Percentiles rank a stretch among this genome's conserved stretches.
These are phyloP conservation scores for Pulveroboletus sp. DNA, from an alignment of 768 basidiomycete species.

Conservation along the genomic window DNA sequence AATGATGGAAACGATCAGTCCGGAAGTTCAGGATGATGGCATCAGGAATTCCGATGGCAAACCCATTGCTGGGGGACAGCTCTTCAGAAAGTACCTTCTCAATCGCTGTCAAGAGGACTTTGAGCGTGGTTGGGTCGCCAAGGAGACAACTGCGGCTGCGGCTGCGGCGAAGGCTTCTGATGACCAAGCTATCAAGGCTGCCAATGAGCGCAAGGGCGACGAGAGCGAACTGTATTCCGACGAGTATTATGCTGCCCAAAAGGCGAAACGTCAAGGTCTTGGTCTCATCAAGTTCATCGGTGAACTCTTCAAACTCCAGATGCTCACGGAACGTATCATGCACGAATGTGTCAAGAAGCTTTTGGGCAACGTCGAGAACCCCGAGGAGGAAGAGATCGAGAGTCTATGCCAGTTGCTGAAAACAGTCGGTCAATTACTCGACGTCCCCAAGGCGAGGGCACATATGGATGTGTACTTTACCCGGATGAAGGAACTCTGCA, in stretches of 20 bases:
- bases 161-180: conserved; percentile 84
- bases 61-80: conserved; percentile 87
- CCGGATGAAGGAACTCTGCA: conserved; percentile 81
- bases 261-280: conserved; percentile 95
- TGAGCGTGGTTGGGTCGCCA: conserved; percentile 90
- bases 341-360: conserved; percentile 97
- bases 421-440: conserved; percentile 83
- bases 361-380: conserved; percentile 88
- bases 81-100: conserved; percentile 96
- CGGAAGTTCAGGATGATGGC: conserved; percentile 84
- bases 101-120: conserved; percentile 98
- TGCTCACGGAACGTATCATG: conserved; percentile 98
- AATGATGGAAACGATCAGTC: conserved; percentile 92
- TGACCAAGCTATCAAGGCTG: conserved; percentile 75
- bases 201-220: conserved; percentile 55
- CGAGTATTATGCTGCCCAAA: conserved; percentile 94
- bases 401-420: conserved; percentile 89
- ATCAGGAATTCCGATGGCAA: conserved; percentile 80
- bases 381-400: conserved; percentile 98
- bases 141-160: conserved; percentile 83
- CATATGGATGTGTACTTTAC: conserved; percentile 94
- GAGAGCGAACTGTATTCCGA: conserved; percentile 84
- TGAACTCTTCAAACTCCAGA: conserved; percentile 97
- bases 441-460: conserved; percentile 74
- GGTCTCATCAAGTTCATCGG: conserved; percentile 98